Evolutionary conservation across 208 protist genomes (phyloP).

Genomic region (Strigomonas culicis): DNA sequence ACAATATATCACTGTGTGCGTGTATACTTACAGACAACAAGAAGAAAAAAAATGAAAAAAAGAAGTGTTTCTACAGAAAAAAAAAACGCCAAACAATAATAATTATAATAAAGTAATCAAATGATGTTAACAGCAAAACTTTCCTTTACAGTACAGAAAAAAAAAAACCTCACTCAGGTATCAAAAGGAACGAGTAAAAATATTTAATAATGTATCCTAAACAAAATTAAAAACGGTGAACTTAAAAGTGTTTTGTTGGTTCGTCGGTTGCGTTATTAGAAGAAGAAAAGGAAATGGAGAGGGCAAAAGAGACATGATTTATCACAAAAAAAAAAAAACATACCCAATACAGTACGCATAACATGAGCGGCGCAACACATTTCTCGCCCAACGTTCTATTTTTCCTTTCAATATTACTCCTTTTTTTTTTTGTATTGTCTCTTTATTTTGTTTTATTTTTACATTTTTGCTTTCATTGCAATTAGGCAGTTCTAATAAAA

Average conservation of each 20-base stretch:
- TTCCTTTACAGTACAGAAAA: neutral
- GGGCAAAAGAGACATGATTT: neutral
- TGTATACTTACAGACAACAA: neutral
- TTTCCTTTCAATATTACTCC: too few relatives aligned
- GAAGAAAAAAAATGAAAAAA: neutral
- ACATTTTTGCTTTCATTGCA: neutral
- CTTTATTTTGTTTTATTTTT: neutral
- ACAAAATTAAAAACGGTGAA: neutral
- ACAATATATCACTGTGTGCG: neutral
- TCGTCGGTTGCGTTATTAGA: too few relatives aligned
- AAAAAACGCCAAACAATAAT: conserved; percentile 4
- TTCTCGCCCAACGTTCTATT: too few relatives aligned
- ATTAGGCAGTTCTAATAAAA: too few relatives aligned
- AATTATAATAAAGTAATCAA: neutral
- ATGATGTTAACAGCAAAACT: neutral
- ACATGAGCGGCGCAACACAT: too few relatives aligned
- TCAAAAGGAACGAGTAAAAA: conserved; percentile 4
- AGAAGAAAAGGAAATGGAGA: conserved; percentile 1
- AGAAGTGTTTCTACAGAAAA: neutral
- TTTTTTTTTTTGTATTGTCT: conserved; percentile 11
- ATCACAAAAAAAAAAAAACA: too few relatives aligned
- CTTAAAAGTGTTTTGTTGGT: conserved; percentile 5
- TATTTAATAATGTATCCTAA: neutral
- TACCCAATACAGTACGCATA: too few relatives aligned
- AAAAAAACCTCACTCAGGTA: neutral